Evolutionary conservation across 176 grass and related monocot species (phyloP).

Genomic region (Triticum dicoccoides): DNA sequence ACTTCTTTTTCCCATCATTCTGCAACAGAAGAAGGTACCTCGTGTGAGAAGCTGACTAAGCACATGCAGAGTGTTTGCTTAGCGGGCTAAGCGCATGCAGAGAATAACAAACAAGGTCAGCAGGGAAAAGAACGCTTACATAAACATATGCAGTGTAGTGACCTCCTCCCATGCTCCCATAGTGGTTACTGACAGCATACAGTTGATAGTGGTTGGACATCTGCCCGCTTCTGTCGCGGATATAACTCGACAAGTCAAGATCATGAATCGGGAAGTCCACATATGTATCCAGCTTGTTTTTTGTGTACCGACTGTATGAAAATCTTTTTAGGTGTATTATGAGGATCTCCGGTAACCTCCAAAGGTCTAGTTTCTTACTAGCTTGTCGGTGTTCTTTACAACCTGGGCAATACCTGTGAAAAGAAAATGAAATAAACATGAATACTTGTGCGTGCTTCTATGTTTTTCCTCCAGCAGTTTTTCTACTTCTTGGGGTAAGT

Average conservation of each 20-base stretch:
- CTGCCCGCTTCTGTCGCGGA: constrained; percentile 38
- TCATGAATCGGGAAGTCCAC: constrained; percentile 90
- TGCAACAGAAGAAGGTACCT: constrained; percentile 28
- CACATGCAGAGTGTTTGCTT: background rate
- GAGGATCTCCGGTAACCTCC: constrained; percentile 93
- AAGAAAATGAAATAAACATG: background rate
- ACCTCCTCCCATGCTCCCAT: constrained; percentile 89
- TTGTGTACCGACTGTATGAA: constrained; percentile 78
- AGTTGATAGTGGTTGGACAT: constrained; percentile 57
- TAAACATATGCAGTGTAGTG: constrained; percentile 92
- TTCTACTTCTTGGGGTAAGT: background rate
- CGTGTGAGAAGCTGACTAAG: background rate
- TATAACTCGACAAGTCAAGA: constrained; percentile 77
- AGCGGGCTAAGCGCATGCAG: background rate
- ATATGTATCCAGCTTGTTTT: constrained; percentile 86
- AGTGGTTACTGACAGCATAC: constrained; percentile 91
- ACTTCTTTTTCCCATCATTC: constrained; percentile 56
- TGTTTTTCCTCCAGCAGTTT: background rate
- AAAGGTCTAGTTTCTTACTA: constrained; percentile 89
- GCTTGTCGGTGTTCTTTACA: constrained; percentile 89
- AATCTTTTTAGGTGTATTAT: constrained; percentile 96
- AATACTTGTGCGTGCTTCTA: background rate
- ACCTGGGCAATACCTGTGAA: constrained; percentile 75
- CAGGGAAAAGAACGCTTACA: constrained; percentile 47
- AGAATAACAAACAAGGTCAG: background rate